phyloP scores from a whole-genome alignment of 805 yeast genomes.

The Wickerhamiella spandovensis region DNA sequence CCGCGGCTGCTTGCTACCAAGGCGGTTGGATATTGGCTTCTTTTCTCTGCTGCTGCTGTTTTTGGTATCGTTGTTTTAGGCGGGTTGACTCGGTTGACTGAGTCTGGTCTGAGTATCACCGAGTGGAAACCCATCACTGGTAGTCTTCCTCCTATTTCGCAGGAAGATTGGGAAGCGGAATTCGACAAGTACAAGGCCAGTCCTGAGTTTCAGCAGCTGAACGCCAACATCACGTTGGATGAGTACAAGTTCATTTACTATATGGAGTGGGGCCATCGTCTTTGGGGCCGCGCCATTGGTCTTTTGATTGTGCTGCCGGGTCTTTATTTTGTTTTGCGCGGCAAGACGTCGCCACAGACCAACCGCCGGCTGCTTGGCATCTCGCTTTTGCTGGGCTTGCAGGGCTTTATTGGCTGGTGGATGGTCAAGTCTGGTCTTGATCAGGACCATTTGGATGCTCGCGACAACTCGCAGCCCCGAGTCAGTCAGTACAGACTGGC shows the following conservation, averaged over 20 bases:
- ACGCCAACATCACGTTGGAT: slow-evolving; percentile 76
- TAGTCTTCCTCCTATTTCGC: slow-evolving; percentile 70
- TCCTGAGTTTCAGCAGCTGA: slow-evolving; percentile 83
- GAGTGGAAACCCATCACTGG: slow-evolving; percentile 99
- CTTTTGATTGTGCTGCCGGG: slow-evolving; percentile 74
- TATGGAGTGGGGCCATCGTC: slow-evolving; percentile 97
- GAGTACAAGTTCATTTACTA: slow-evolving; percentile 89
- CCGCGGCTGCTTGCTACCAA: slow-evolving; percentile 34
- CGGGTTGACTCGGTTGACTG: slow-evolving; percentile 89
- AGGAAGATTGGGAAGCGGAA: slow-evolving; percentile 75
- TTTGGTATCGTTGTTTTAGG: slow-evolving; percentile 95
- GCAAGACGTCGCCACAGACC: slow-evolving; percentile 52
- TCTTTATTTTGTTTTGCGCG: slow-evolving; percentile 55
- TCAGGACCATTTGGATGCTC: slow-evolving; percentile 55
- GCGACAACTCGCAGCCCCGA: slow-evolving; percentile 83
- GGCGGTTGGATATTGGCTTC: slow-evolving; percentile 72
- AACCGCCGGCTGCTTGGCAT: slow-evolving; percentile 58
- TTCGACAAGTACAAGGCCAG: slow-evolving; percentile 68
- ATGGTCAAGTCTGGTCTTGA: slow-evolving; percentile 95
- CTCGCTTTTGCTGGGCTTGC: slow-evolving; percentile 70
- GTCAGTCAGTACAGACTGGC: slow-evolving; percentile 92
- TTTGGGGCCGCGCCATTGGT: slow-evolving; percentile 88
- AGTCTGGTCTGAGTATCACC: slow-evolving; percentile 88
- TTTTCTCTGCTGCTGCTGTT: slow-evolving; percentile 76
- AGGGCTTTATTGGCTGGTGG: slow-evolving; percentile 99